Base-by-base conservation (phyloP, 306 rosid genomes). In the Mimosa bimucronata region DNA sequence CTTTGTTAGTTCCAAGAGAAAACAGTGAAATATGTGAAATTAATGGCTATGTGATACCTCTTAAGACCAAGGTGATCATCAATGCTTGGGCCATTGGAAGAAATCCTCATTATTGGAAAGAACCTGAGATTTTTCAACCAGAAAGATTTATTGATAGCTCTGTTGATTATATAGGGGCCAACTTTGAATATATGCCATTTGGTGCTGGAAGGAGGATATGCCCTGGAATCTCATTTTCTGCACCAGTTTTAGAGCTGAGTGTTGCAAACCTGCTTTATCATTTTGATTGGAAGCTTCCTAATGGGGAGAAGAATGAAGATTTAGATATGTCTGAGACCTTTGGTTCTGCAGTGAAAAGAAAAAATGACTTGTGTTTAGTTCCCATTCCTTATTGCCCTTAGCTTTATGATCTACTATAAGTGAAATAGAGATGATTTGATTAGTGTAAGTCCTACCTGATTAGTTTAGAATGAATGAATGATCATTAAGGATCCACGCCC, bases 251-350 rank as follows among this genome's bases (percentile, higher is more conserved):
- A 25, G 37, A 60, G 0, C 34, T 26, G 18, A 6, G 26, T 1
- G 7, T 60, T 28, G 34, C 66, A 1, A 60, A 26, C 10, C 7
- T 60, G 9, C 66, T 60, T 12, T 26, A 60, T 13, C 66, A 60
- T 60, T 60, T 60, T 60, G 37, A 58, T 41, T 75, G 70, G 79
- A 75, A 75, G 9, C 69, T 74, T 29, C 68, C 68, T 62, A 28
- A 29, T 62, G 68, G 68, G 40, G 3, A 28, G 2, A 62, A 62
- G 10, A 1, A 48, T 46, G 46, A 40, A 23, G 44, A 66, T 15
- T 45, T 78, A 44, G 82, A 78, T 21, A 78, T 78, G 77, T 8
- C 14, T 6, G 77, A 78, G 68, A 9, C 16, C 69, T 55, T 55
- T 42, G 71, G 76, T 2, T 1, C 19, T 1, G 6, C 1, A 4